A percentile compares a stretch with the other conserved stretches of the same genome.
These are phyloP conservation scores for Stipa capillata DNA, from an alignment of 176 grass and related monocot genomes.

Conservation along the genomic window DNA sequence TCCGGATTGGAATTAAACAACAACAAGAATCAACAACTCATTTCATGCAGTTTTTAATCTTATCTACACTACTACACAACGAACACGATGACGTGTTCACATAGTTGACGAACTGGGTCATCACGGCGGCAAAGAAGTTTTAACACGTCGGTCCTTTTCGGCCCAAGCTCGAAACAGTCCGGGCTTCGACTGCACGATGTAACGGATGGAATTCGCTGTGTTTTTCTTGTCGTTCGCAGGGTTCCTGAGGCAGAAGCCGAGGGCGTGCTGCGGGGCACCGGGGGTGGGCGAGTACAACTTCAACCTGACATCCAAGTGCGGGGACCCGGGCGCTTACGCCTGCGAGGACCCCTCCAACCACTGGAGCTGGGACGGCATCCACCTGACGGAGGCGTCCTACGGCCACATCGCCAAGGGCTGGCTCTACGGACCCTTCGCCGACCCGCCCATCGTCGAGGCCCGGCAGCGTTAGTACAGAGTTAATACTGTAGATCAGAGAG, in stretches of 20 bases:
- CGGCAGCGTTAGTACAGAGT: neutral
- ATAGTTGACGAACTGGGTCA: neutral
- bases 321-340: slow-evolving; percentile 22
- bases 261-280: slow-evolving; percentile 50
- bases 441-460: slow-evolving; percentile 42
- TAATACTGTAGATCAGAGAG: neutral
- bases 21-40: neutral
- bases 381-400: slow-evolving; percentile 51
- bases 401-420: slow-evolving; percentile 75
- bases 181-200: neutral
- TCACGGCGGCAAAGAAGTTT: too few species aligned
- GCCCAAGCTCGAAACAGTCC: neutral
- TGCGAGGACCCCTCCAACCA: slow-evolving; percentile 54
- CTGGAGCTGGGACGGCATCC: slow-evolving; percentile 70
- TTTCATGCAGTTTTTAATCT: neutral
- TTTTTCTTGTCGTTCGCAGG: slow-evolving; percentile 9
- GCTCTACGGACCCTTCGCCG: slow-evolving; percentile 67
- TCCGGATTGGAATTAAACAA: slow-evolving; percentile 15
- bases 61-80: neutral
- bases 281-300: slow-evolving; percentile 59
- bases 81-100: neutral
- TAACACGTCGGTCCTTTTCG: too few species aligned
- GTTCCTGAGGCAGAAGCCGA: slow-evolving; percentile 41
- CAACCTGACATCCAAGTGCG: slow-evolving; percentile 64
- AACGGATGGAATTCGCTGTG: neutral